A percentile compares a stretch with the other conserved stretches of the same genome.
Conservation (phyloP, 345 rosid species). For the Gossypium sturtianum region DNA sequence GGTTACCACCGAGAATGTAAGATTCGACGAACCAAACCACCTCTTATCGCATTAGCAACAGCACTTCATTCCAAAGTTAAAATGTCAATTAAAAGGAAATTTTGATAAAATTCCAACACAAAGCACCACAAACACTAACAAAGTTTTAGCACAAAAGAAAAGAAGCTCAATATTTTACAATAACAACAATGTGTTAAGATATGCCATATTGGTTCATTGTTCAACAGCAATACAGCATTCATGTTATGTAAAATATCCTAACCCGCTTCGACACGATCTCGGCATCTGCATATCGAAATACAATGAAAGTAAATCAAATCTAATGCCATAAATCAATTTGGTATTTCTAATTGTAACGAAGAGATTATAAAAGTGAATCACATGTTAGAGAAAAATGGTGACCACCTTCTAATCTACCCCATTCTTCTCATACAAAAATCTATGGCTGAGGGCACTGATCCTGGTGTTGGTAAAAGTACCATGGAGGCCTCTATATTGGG, state of each 20-base stretch:
- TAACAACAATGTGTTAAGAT: background rate
- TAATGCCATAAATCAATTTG: background rate
- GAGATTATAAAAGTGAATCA: background rate
- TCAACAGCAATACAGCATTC: background rate
- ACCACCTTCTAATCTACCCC: background rate
- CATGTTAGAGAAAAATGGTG: background rate
- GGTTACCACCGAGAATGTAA: no score
- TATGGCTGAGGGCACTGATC: background rate
- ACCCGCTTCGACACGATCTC: background rate
- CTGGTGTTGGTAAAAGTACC: no score
- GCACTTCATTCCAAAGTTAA: background rate
- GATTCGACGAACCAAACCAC: no score
- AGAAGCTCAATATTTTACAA: background rate
- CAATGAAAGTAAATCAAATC: background rate
- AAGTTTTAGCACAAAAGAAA: background rate
- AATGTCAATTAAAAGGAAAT: background rate
- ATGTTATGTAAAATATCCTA: background rate
- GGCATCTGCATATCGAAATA: slow-evolving; percentile 8
- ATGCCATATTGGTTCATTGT: background rate
- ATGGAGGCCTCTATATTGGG: no score
- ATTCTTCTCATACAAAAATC: background rate
- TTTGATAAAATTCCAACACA: background rate
- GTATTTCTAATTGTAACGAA: background rate
- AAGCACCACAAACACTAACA: background rate
- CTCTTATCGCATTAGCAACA: no score